Conservation (phyloP, 2,329 filamentous ascomycete genomes). For the Diplocarpon rosae region DNA sequence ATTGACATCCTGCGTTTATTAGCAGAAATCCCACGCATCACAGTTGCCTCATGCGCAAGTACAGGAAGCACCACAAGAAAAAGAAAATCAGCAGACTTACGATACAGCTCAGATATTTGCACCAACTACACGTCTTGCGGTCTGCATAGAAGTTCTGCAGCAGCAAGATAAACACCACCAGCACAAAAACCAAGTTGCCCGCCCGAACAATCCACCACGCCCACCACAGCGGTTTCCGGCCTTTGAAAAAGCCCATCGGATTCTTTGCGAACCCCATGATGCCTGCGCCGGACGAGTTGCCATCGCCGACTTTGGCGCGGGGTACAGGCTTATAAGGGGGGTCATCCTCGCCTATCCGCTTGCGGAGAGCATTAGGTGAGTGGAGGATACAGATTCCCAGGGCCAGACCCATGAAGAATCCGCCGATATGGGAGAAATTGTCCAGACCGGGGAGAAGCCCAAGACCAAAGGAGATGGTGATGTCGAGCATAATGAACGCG, state of each 20-base stretch:
- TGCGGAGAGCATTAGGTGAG: conserved; percentile 70
- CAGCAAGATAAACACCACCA: conserved; percentile 77
- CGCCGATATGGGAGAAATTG: conserved; percentile 96
- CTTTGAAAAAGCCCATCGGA: conserved; percentile 75
- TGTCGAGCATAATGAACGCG: conserved; percentile 75
- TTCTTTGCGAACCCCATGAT: conserved; percentile 42
- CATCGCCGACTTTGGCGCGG: conserved; percentile 31
- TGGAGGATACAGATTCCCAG: conserved; percentile 81
- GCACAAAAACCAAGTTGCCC: conserved; percentile 64
- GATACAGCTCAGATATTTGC: conserved; percentile 88
- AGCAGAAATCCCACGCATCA: not conserved
- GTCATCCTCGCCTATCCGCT: conserved; percentile 58
- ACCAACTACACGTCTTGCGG: conserved; percentile 72
- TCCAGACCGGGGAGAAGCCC: conserved; percentile 86
- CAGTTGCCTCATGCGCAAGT: not conserved
- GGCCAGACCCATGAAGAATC: conserved; percentile 83
- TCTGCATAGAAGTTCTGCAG: conserved; percentile 85
- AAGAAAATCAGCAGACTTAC: conserved; percentile 42
- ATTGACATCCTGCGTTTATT: conserved; percentile 55
- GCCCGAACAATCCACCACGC: conserved; percentile 86
- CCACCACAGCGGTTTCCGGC: conserved; percentile 92
- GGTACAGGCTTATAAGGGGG: conserved; percentile 62
- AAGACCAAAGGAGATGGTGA: conserved; percentile 82
- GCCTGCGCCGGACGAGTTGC: conserved; percentile 16
- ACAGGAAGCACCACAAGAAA: not conserved